Base-by-base conservation (phyloP, 768 basidiomycete genomes). In the Leucogyrophana mollusca region DNA sequence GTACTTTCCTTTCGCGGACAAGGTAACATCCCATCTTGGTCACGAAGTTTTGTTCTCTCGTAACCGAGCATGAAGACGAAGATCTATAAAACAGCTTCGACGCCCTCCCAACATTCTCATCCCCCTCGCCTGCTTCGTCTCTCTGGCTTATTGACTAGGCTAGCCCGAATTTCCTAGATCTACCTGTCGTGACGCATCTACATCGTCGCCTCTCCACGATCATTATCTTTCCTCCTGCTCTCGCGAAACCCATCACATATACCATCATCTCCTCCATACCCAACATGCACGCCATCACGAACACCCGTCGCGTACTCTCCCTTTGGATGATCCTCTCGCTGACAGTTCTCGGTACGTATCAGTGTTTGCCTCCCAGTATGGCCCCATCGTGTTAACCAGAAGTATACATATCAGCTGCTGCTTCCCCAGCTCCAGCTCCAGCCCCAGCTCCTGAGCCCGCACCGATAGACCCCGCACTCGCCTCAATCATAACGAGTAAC, bases 291-390 rank as follows among this genome's bases (percentile, higher is more conserved):
- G 21, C 37, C 14, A n/a, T 30, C 27, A 30, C 27, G 7, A 30
- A 30, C 27, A 35, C 56, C 13, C 64, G 52, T 4, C 14, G 46
- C 30, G 27, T 53, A 39, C 9, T 64, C 32, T 59, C 32, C 34
- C 34, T 57, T 14, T 64, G 54, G 53, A 34, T 56, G 45, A 39
- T 43, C 4, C 55, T 65, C 42, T 45, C 51, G 34, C 32, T 66
- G 6, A 32, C 41, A 4, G 25, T 50, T 8, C 48, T 62, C 21
- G 57, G 63, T 65, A 17, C 3, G 57, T 34, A 20, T 13, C 7
- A 43, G 23, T 9, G 9, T 13, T 3, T 10, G 7, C 27, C 27
- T 32, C 14, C n/a, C n/a, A n/a, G n/a, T n/a, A n/a, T n/a, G n/a
- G n/a, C n/a, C n/a, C n/a, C n/a, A n/a, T n/a, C n/a, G n/a, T n/a